Conservation (phyloP, 1,139 yeast genomes). For the Martiniozyma asiatica region DNA sequence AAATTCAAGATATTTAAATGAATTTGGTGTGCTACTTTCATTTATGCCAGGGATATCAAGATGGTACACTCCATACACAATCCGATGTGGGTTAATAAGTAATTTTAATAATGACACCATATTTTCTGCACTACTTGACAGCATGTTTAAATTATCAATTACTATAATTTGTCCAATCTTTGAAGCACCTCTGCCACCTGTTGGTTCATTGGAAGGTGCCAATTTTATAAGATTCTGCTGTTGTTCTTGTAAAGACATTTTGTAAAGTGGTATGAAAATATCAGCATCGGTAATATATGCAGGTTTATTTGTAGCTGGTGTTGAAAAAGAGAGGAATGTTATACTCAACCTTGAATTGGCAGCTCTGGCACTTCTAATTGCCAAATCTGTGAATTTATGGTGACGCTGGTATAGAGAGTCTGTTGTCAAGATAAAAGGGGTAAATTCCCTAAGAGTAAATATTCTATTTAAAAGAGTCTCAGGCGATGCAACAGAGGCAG, state of each 20-base stretch:
- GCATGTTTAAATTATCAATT: too few relatives aligned
- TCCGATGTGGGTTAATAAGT: conserved; percentile 40
- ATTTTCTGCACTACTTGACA: too few relatives aligned
- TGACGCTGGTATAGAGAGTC: conserved; percentile 70
- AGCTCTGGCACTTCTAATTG: conserved; percentile 30
- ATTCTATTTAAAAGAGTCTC: conserved; percentile 49
- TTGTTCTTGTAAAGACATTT: background rate
- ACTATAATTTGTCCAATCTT: too few relatives aligned
- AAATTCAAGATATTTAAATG: conserved; percentile 31
- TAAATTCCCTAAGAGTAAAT: conserved; percentile 52
- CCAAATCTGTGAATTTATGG: conserved; percentile 40
- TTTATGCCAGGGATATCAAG: conserved; percentile 30
- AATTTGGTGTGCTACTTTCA: conserved; percentile 11
- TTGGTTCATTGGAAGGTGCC: too few relatives aligned
- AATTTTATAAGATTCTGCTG: background rate
- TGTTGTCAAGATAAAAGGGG: conserved; percentile 58
- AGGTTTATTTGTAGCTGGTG: conserved; percentile 33
- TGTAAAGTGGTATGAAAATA: conserved; percentile 28
- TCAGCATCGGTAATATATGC: conserved; percentile 27
- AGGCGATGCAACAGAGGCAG: conserved; percentile 32
- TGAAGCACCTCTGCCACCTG: too few relatives aligned
- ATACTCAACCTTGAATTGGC: conserved; percentile 17
- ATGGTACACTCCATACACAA: conserved; percentile 55
- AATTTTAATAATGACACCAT: conserved; percentile 43
- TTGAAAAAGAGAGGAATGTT: conserved; percentile 54